Evolutionary conservation across 768 basidiomycete species (phyloP).

Genomic region (Pleurotus cornucopiae): DNA sequence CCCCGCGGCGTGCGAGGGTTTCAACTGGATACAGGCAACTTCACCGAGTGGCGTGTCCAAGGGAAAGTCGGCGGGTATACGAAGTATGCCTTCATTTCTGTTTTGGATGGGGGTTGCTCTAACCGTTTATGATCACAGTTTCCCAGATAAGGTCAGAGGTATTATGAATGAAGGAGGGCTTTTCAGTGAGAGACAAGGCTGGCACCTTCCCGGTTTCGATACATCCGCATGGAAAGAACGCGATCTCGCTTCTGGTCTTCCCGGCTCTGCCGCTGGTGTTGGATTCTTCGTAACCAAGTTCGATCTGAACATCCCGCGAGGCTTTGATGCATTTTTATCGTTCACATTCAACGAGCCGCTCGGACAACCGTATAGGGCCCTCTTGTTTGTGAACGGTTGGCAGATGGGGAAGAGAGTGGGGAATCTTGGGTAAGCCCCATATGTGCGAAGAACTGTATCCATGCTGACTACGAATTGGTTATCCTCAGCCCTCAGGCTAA

Average conservation of each 20-base stretch:
- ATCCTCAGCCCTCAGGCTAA: conserved; percentile 61
- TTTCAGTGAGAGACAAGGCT: conserved; percentile 61
- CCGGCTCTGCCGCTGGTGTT: conserved; percentile 55
- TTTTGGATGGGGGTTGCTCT: background rate
- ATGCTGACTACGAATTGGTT: background rate
- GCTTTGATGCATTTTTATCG: conserved; percentile 65
- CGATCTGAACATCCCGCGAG: conserved; percentile 53
- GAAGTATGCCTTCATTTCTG: conserved; percentile 31
- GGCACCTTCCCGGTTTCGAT: conserved; percentile 73
- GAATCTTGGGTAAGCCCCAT: conserved; percentile 51
- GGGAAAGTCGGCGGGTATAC: conserved; percentile 73
- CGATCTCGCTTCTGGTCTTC: conserved; percentile 56
- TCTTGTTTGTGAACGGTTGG: conserved; percentile 84
- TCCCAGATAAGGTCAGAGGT: conserved; percentile 67
- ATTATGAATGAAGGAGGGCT: conserved; percentile 72
- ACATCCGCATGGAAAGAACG: conserved; percentile 56
- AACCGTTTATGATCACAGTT: conserved; percentile 37
- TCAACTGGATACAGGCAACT: conserved; percentile 54
- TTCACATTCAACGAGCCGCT: conserved; percentile 62
- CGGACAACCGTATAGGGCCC: conserved; percentile 65
- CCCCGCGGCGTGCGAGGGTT: conserved; percentile 81
- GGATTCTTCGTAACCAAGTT: conserved; percentile 83
- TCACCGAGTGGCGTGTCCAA: conserved; percentile 67
- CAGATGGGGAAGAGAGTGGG: conserved; percentile 81
- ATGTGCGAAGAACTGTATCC: background rate